phyloP scores from a whole-genome alignment of 164 flowering plant genomes.

The Tetrastigma voinierianum region DNA sequence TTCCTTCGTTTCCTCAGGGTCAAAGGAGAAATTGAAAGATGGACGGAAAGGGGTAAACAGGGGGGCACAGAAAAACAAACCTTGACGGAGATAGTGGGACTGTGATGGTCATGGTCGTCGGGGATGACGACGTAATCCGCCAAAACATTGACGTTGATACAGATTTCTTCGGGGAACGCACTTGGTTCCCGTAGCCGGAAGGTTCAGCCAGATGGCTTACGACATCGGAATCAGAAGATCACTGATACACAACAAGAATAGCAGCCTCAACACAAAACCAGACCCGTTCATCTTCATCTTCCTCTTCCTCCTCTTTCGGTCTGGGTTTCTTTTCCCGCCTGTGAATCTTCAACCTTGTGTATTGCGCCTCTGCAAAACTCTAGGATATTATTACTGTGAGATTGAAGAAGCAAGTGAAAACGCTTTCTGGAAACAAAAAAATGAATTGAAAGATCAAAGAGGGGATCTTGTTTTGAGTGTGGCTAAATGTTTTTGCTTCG shows the following conservation, averaged over 20 bases:
- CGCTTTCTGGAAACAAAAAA: no score
- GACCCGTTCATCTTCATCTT: slow-evolving; percentile 10
- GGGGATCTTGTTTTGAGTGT: no score
- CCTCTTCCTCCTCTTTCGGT: slow-evolving; percentile 8
- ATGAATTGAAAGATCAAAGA: no score
- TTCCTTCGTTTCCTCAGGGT: neutral
- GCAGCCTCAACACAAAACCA: neutral
- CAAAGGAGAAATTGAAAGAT: neutral
- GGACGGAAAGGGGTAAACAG: neutral
- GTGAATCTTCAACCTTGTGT: no score
- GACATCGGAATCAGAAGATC: slow-evolving; percentile 4
- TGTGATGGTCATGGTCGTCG: slow-evolving; percentile 28
- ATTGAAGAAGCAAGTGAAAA: no score
- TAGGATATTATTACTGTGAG: no score
- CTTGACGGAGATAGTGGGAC: slow-evolving; percentile 53
- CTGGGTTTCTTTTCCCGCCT: neutral
- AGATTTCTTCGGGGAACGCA: slow-evolving; percentile 69
- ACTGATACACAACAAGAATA: slow-evolving; percentile 9
- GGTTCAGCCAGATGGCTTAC: slow-evolving; percentile 45
- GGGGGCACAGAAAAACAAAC: slow-evolving; percentile 13
- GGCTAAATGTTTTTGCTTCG: no score
- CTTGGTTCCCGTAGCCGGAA: slow-evolving; percentile 57
- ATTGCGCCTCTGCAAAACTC: no score
- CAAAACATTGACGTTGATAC: slow-evolving; percentile 67
- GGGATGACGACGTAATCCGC: slow-evolving; percentile 59